Evolutionary conservation across 179 eudicot genomes (phyloP), one percentile per base, ranked within the genome.

Genomic region (Beta macrorhiza): DNA sequence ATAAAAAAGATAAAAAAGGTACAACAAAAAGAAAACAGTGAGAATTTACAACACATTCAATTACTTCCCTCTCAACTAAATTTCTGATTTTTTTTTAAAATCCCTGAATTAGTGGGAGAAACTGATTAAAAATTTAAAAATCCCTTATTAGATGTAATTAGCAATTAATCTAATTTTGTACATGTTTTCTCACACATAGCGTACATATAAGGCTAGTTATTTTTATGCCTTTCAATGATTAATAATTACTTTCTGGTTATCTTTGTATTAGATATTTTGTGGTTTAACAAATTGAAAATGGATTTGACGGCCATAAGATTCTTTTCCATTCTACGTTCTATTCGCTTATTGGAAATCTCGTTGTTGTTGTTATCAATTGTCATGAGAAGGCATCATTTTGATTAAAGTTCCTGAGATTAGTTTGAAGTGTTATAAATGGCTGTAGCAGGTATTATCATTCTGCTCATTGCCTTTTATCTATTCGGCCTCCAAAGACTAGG

Each of bases 191-290:
- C 32, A 29, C 32, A 1, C 32, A 29, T 29, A 29, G 32, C 32
- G 32, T 29, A 1, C 32, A 29, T 29, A 29, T 29, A 29, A 29
- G 32, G 32, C 32, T 29, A 37, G 20, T 13, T 51, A 74, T 65
- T 65, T 83, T 49, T 55, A 37, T 49, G 68, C 32, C 15, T 57
- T 61, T 80, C 45, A 68, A 16, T 53, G 32, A n/a, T 7, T n/a
- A 13, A 32, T 25, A 64, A 29, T 19, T 64, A 58, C 44, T 7
- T 68, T 19, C 22, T 49, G 49, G 19, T 22, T 57, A 8, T 42
- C 17, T 37, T 42, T 58, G 20, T 80, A 15, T 47, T 25, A 2
- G 17, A 55, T 72, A 44, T 44, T 44, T 47, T 42, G 67, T 32
- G 69, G 29, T 79, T 64, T 37, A 32, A 65, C 11, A 16, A 74